Evolutionary conservation across 495 filamentous ascomycete species (phyloP), one percentile per base, ranked within the genome.

Genomic region (Evansstolkia leycettana): DNA sequence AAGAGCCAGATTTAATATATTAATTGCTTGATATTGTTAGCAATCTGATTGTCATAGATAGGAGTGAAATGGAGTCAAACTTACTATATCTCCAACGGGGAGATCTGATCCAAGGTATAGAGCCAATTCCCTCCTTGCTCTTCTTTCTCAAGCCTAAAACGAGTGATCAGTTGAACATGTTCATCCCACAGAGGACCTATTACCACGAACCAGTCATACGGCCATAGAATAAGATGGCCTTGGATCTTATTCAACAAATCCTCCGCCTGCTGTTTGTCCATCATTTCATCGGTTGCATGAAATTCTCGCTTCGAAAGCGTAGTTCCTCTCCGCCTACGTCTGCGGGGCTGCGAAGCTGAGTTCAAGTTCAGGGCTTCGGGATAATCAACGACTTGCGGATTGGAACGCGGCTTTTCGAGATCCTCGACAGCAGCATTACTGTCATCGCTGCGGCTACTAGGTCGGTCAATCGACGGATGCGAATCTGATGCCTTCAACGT

Each of bases 51-150:
- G 17, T 17, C 17, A 9, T 9, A 9, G 20, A 23, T 23, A 23
- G 20, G 28, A 6, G 17, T 12, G 15, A 17, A 31, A 7, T n/a
- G 12, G 7, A 25, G 18, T 5, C 17, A 30, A 6, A 73, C 87
- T 75, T 73, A 94, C 89, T 96, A 98, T 40, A 98, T 98, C 62
- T 94, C 84, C 61, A 96, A 65, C 33, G 90, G 90, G 43, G 90
- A 92, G 52, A 98, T 75, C 50, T 90, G 81, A 55, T 98, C 90
- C 31, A 95, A 79, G 56, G 84, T 84, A 56, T 95, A 96, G 31
- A 96, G 74, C 92, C 92, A 98, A 52, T 94, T 94, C 26, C 85
- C 86, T 42, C 81, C 84, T 46, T 78, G 73, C 62, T 95, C 90
- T 60, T 95, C 92, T 45, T 78, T 79, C 35, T 73, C 72, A 31